A percentile compares a stretch with the other conserved stretches of the same genome.
Conservation (phyloP, 768 basidiomycete species). For the Trametes sanguinea region DNA sequence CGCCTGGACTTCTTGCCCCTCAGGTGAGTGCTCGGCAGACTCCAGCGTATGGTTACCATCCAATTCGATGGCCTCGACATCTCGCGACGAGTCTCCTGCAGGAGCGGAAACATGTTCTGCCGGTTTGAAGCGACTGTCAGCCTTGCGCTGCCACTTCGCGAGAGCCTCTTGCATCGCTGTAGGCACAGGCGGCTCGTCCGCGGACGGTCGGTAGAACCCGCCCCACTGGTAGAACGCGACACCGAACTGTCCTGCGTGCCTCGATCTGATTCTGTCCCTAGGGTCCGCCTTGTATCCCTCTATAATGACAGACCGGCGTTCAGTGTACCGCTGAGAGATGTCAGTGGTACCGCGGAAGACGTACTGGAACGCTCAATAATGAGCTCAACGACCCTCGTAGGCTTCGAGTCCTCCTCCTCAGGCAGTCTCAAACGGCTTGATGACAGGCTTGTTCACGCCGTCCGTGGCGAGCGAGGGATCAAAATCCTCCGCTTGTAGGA, state of each 20-base stretch:
- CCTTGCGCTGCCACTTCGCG: constrained; percentile 1
- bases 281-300: neutral
- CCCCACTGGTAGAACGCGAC: constrained; percentile 24
- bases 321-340: neutral
- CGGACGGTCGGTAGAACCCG: constrained; percentile 19
- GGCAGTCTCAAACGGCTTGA: neutral
- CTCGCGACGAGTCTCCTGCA: neutral
- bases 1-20: too few relatives aligned
- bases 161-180: neutral
- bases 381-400: constrained; percentile 19
- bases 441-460: neutral
- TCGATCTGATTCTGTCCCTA: neutral
- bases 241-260: neutral
- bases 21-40: too few relatives aligned
- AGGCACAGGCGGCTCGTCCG: neutral
- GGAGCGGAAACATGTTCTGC: neutral
- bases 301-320: neutral
- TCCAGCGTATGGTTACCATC: too few relatives aligned
- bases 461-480: neutral
- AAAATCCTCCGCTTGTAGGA: constrained; percentile 29
- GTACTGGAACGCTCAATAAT: constrained; percentile 20
- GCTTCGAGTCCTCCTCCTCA: neutral
- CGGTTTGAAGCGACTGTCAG: neutral
- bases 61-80: too few relatives aligned
- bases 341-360: neutral